These are phyloP conservation scores for Fonsecaea erecta DNA, from an alignment of 2,329 filamentous ascomycete species.

Conservation along the genomic window DNA sequence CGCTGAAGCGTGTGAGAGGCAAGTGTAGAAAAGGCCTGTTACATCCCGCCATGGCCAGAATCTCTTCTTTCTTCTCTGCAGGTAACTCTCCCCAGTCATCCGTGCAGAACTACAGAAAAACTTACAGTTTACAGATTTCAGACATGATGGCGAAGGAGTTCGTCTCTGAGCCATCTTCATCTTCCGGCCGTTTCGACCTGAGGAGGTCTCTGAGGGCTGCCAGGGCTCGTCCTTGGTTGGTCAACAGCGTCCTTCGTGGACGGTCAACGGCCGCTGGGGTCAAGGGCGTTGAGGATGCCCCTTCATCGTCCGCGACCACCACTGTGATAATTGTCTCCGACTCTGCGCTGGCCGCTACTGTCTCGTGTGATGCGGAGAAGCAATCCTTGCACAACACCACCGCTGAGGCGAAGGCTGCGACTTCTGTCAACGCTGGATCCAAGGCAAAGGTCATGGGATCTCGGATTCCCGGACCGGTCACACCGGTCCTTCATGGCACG, in stretches of 20 bases:
- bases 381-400: constrained; percentile 15
- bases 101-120: not conserved
- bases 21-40: not conserved
- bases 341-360: constrained; percentile 13
- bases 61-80: not conserved
- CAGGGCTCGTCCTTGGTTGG: constrained; percentile 33
- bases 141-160: constrained; percentile 12
- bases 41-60: not conserved
- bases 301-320: constrained; percentile 16
- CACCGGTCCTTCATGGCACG: constrained; percentile 11
- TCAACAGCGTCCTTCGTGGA: constrained; percentile 29
- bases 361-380: constrained; percentile 14
- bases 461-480: constrained; percentile 22
- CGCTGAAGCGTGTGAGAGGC: not conserved
- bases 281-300: constrained; percentile 24
- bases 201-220: constrained; percentile 26
- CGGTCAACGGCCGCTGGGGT: constrained; percentile 21
- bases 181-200: constrained; percentile 19
- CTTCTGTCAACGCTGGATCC: constrained; percentile 21
- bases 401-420: constrained; percentile 15
- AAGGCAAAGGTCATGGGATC: constrained; percentile 17
- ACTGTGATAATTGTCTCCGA: constrained; percentile 27
- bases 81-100: not conserved
- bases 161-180: constrained; percentile 10
- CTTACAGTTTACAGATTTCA: constrained; percentile 3